A percentile compares a stretch with the other conserved stretches of the same genome.
Conservation (phyloP, 352 stramenopile genomes). For the Globisporangium cederbergense region DNA sequence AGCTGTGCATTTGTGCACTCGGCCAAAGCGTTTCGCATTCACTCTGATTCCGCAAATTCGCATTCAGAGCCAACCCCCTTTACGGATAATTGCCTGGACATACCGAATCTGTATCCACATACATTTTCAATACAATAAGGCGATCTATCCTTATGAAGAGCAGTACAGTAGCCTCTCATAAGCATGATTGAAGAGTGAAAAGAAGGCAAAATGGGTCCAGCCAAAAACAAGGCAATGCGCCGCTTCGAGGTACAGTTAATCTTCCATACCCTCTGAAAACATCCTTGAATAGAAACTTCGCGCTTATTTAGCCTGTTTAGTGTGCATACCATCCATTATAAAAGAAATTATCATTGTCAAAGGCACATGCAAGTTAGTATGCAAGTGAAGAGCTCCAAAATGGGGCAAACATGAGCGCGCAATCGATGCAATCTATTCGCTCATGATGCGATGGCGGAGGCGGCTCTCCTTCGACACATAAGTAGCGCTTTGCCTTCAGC, state of each 20-base stretch:
- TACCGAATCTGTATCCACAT: no score
- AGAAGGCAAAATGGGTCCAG: conserved; percentile 11
- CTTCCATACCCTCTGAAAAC: neutral
- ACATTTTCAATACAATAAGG: no score
- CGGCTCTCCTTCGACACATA: neutral
- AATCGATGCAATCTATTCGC: conserved; percentile 6
- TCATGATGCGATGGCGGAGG: neutral
- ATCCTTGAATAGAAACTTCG: no score
- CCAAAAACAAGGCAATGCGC: neutral
- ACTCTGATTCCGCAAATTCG: conserved; percentile 19
- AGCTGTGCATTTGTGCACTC: neutral
- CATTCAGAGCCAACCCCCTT: conserved; percentile 15
- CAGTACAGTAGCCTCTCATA: no score
- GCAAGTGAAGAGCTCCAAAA: conserved; percentile 2
- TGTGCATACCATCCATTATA: neutral
- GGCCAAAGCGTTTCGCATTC: conserved; percentile 11
- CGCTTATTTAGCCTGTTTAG: neutral
- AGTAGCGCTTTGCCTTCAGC: neutral
- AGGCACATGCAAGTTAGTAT: neutral
- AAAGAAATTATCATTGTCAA: neutral
- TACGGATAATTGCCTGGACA: no score
- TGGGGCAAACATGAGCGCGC: neutral
- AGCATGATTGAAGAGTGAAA: neutral
- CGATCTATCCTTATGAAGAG: no score
- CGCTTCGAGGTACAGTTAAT: no score